These are phyloP conservation scores for Penicillium argentinense DNA, from an alignment of 495 filamentous ascomycete genomes.

Conservation along the genomic window DNA sequence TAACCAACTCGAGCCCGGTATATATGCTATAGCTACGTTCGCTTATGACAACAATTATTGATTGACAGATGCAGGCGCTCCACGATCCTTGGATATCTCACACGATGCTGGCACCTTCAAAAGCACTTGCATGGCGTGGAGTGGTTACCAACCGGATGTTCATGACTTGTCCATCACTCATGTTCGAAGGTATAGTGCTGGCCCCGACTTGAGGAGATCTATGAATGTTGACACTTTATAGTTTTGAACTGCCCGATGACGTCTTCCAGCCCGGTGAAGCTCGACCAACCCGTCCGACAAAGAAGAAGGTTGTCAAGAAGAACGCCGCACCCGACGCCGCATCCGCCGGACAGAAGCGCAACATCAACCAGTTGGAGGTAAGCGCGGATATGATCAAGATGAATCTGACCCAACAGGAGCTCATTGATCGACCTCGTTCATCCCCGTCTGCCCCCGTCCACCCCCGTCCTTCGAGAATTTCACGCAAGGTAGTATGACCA, in stretches of 20 bases:
- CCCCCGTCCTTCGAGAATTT: too few relatives aligned
- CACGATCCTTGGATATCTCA: conserved; percentile 62
- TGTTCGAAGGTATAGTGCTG: conserved; percentile 69
- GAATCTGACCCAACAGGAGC: conserved; percentile 25
- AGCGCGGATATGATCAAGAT: conserved; percentile 34
- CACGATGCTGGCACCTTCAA: conserved; percentile 74
- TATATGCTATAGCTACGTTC: conserved; percentile 7
- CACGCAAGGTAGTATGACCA: too few relatives aligned
- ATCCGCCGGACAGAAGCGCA: conserved; percentile 39
- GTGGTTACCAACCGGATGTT: conserved; percentile 60
- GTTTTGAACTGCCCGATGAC: conserved; percentile 83
- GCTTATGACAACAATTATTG: conserved; percentile 1
- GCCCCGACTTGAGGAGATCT: background rate
- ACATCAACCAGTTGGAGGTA: conserved; percentile 48
- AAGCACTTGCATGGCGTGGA: conserved; percentile 62
- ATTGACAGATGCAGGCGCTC: conserved; percentile 37
- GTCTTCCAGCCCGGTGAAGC: conserved; percentile 82
- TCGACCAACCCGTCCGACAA: conserved; percentile 63
- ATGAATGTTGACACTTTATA: conserved; percentile 32
- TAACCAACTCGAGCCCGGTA: conserved; percentile 35
- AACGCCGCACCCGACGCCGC: conserved; percentile 34
- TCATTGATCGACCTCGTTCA: conserved; percentile 19
- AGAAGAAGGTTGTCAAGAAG: conserved; percentile 52
- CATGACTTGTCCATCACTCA: conserved; percentile 71
- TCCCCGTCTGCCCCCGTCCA: too few relatives aligned